Evolutionary conservation across 805 yeast species (phyloP).

Genomic region (Kluyveromyces lactis): DNA sequence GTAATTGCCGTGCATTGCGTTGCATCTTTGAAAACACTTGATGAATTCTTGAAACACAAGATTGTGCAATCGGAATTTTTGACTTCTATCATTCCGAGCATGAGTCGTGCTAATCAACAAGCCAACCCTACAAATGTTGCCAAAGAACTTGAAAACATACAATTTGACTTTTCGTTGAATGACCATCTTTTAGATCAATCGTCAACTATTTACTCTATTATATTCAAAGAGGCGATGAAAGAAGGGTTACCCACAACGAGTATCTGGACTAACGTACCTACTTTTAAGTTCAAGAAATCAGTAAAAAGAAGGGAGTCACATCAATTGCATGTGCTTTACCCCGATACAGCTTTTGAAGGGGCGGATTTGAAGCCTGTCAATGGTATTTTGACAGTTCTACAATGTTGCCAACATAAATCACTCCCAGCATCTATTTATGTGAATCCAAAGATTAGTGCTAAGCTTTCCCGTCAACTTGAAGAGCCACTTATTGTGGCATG

Average conservation of each 20-base stretch:
- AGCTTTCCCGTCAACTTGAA: constrained; percentile 77
- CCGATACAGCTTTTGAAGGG: constrained; percentile 5
- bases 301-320: constrained; percentile 18
- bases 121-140: constrained; percentile 7
- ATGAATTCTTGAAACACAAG: constrained; percentile 36
- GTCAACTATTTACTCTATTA: constrained; percentile 70
- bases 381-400: constrained; percentile 41
- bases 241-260: constrained; percentile 34
- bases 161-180: constrained; percentile 49
- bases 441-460: constrained; percentile 78
- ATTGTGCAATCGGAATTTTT: constrained; percentile 23
- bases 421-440: constrained; percentile 38
- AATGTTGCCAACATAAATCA: constrained; percentile 37
- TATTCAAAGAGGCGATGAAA: constrained; percentile 42
- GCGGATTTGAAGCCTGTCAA: constrained; percentile 13
- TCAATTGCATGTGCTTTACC: constrained; percentile 27
- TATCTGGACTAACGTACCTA: constrained; percentile 54
- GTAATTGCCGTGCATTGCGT: constrained; percentile 43
- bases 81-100: constrained; percentile 15
- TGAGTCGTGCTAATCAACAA: constrained; percentile 5
- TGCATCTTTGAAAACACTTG: constrained; percentile 40
- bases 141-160: constrained; percentile 23
- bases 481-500: constrained; percentile 85
- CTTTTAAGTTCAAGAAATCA: constrained; percentile 38
- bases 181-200: constrained; percentile 53